phyloP scores from a whole-genome alignment of 208 protist genomes.

The Eutreptiella sp. region DNA sequence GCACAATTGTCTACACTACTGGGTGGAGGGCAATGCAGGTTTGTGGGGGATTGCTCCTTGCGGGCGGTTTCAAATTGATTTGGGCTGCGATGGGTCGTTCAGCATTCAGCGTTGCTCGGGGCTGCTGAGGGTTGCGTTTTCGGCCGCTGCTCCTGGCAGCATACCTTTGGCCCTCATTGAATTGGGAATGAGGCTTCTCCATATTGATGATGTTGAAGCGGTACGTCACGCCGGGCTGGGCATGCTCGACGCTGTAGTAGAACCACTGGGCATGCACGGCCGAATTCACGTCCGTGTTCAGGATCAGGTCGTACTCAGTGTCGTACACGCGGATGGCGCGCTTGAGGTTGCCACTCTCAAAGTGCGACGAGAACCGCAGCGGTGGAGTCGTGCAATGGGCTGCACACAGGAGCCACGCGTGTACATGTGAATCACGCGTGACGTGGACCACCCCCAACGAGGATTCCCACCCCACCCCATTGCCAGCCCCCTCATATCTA shows the following conservation, averaged over 20 bases:
- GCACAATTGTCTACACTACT: no score
- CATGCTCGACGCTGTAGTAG: slow-evolving; percentile 75
- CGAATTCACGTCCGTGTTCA: slow-evolving; percentile 85
- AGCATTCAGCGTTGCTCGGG: no score
- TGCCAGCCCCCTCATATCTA: no score
- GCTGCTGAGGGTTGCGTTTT: no score
- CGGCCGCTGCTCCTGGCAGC: no score
- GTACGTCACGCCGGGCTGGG: slow-evolving; percentile 58
- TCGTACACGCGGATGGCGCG: slow-evolving; percentile 68
- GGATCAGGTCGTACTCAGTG: slow-evolving; percentile 86
- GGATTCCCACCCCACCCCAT: no score
- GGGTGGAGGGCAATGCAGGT: no score
- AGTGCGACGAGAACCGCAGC: slow-evolving; percentile 79
- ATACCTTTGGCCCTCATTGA: slow-evolving; percentile 89
- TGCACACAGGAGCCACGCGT: background rate
- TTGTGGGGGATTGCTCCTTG: no score
- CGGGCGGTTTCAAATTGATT: no score
- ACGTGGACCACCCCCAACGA: no score
- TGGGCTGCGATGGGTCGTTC: no score
- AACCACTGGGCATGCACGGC: slow-evolving; percentile 94
- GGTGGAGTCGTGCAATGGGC: background rate
- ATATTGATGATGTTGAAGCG: slow-evolving; percentile 95
- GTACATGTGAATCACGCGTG: no score
- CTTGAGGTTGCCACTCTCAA: slow-evolving; percentile 88
- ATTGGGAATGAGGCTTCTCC: slow-evolving; percentile 82